Evolutionary conservation across 2,329 filamentous ascomycete genomes (phyloP).

Genomic region (Fusarium sp.): DNA sequence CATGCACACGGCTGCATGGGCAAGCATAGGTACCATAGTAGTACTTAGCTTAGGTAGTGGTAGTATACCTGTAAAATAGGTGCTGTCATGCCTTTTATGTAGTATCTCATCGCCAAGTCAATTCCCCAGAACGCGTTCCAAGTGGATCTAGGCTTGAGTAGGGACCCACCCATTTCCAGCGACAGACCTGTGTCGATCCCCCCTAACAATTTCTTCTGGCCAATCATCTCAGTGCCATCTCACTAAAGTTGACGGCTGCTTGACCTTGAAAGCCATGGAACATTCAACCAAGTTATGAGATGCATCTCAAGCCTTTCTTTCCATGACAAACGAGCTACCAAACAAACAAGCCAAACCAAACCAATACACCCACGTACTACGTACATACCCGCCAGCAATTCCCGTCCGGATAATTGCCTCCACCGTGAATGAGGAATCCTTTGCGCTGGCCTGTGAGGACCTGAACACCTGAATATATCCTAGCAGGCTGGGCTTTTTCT

Average conservation of each 20-base stretch:
- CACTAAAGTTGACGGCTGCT: constrained; percentile 16
- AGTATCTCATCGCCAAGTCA: background rate
- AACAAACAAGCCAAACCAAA: background rate
- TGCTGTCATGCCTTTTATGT: background rate
- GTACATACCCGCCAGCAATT: constrained; percentile 1
- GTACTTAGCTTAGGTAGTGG: too few relatives aligned
- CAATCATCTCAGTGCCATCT: constrained; percentile 33
- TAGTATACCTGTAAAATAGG: too few relatives aligned
- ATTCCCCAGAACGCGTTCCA: constrained; percentile 24
- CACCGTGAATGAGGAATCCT: constrained; percentile 32
- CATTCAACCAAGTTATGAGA: constrained; percentile 23
- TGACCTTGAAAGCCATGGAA: constrained; percentile 28
- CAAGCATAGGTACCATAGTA: too few relatives aligned
- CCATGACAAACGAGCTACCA: constrained; percentile 20
- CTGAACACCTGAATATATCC: constrained; percentile 24
- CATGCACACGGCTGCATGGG: too few relatives aligned
- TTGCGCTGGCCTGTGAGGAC: background rate
- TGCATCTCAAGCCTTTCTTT: constrained; percentile 11
- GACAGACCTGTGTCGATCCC: constrained; percentile 20
- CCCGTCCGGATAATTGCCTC: background rate
- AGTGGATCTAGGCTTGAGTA: constrained; percentile 5
- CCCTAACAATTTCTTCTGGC: constrained; percentile 36
- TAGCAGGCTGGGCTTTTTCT: constrained; percentile 43
- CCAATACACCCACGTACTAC: background rate
- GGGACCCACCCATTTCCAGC: constrained; percentile 6